Percentiles rank a stretch among this genome's conserved stretches.
phyloP scores from a whole-genome alignment of 1,139 yeast species.

The Candida neerlandica region DNA sequence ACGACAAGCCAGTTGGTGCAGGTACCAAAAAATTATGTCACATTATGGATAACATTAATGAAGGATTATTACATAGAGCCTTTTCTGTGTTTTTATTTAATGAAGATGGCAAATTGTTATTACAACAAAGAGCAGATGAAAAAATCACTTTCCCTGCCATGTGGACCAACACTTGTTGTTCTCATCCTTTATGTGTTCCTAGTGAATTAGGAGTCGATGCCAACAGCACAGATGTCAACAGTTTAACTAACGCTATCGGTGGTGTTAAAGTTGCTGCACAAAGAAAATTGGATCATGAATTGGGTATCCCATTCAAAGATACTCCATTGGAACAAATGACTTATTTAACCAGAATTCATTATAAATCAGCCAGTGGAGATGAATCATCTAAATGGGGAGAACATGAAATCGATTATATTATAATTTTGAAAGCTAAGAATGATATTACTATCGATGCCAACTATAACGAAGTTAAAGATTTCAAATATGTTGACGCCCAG shows the following conservation, averaged over 20 bases:
- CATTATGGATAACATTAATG: slow-evolving; percentile 80
- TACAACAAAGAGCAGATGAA: slow-evolving; percentile 94
- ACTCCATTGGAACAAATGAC: slow-evolving; percentile 72
- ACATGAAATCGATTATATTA: slow-evolving; percentile 94
- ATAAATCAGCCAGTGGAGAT: slow-evolving; percentile 75
- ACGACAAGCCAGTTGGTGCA: slow-evolving; percentile 87
- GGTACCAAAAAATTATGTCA: slow-evolving; percentile 95
- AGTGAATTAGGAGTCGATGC: slow-evolving; percentile 66
- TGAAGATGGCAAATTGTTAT: slow-evolving; percentile 69
- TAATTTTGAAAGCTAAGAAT: slow-evolving; percentile 71
- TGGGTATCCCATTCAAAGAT: slow-evolving; percentile 71
- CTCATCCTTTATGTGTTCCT: slow-evolving; percentile 89
- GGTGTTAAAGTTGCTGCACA: slow-evolving; percentile 92
- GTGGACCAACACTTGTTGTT: slow-evolving; percentile 99
- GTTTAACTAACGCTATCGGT: slow-evolving; percentile 52
- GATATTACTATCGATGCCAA: slow-evolving; percentile 53
- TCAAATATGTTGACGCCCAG: slow-evolving; percentile 67
- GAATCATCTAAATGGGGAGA: slow-evolving; percentile 91
- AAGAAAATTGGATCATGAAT: slow-evolving; percentile 88
- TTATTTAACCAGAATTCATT: slow-evolving; percentile 91
- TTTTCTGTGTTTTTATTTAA: slow-evolving; percentile 92
- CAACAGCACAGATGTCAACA: slow-evolving; percentile 41
- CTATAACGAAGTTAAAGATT: slow-evolving; percentile 83
- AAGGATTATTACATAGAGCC: slow-evolving; percentile 90
- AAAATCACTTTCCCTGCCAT: slow-evolving; percentile 93